Conservation (phyloP, 768 basidiomycete species). For the Collybiopsis luxurians region DNA sequence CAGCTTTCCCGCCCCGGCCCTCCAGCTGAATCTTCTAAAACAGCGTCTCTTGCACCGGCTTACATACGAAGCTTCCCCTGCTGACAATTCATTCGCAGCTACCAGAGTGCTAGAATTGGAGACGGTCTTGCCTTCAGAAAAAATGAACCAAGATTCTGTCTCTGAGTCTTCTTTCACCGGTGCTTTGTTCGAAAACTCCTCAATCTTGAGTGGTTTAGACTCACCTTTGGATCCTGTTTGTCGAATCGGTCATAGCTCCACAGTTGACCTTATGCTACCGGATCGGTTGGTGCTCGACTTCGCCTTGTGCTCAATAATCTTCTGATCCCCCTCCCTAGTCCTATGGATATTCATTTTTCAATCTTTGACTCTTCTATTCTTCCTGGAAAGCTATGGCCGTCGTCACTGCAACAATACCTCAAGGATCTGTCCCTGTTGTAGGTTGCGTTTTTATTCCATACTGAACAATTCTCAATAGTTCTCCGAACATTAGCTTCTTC, state of each 20-base stretch:
- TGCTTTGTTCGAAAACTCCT: background rate
- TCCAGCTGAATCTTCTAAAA: conserved; percentile 24
- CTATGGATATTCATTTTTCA: conserved; percentile 57
- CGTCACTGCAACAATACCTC: conserved; percentile 38
- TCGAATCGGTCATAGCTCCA: conserved; percentile 33
- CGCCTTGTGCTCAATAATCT: background rate
- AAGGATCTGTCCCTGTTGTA: conserved; percentile 41
- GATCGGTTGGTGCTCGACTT: conserved; percentile 43
- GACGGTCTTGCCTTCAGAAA: conserved; percentile 23
- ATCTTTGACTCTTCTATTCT: conserved; percentile 31
- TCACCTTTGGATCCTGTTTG: conserved; percentile 22
- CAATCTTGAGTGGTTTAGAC: too few relatives aligned
- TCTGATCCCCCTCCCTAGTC: conserved; percentile 28
- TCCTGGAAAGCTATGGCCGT: conserved; percentile 32
- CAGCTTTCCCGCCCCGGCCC: conserved; percentile 27
- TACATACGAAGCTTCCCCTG: conserved; percentile 39
- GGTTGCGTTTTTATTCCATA: conserved; percentile 16
- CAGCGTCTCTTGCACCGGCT: conserved; percentile 44
- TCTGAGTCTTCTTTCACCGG: background rate
- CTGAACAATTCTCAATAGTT: conserved; percentile 7
- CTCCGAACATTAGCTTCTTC: conserved; percentile 35
- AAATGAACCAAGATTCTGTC: background rate
- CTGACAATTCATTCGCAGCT: background rate
- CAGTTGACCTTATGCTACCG: conserved; percentile 52
- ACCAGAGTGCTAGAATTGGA: conserved; percentile 35